Percentiles rank a stretch among this genome's conserved stretches.
phyloP scores from a whole-genome alignment of 2,329 filamentous ascomycete genomes.

The Trichoderma breve region DNA sequence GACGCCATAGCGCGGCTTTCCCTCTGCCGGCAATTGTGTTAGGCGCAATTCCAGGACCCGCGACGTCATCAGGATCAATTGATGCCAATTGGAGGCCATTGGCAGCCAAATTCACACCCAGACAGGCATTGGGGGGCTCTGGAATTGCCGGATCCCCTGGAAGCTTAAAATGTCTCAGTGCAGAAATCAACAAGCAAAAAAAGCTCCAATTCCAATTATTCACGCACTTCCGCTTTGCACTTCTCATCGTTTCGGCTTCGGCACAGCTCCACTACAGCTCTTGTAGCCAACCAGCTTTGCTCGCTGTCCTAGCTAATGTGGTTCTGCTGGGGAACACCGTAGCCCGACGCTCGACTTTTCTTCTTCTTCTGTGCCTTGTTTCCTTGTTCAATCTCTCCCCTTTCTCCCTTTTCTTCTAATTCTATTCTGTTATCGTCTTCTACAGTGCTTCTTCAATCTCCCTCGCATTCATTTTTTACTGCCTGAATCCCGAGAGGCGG shows the following conservation, averaged over 20 bases:
- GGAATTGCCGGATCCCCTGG: constrained; percentile 5
- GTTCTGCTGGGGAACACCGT: constrained; percentile 16
- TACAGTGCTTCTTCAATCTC: neutral
- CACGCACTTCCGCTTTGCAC: neutral
- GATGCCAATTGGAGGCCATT: constrained; percentile 3
- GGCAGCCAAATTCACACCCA: neutral
- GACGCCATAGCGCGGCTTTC: neutral
- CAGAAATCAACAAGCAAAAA: neutral
- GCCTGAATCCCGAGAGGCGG: neutral
- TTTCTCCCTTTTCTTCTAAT: neutral
- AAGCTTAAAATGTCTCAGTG: constrained; percentile 15
- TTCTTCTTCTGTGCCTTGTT: neutral
- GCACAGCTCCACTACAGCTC: constrained; percentile 15
- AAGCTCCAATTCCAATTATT: neutral
- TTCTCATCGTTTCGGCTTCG: neutral
- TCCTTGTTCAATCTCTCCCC: neutral
- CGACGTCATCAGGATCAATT: neutral
- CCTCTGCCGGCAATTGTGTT: neutral
- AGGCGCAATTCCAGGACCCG: neutral
- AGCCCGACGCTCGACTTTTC: constrained; percentile 8
- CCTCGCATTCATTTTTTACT: neutral
- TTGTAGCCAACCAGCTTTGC: constrained; percentile 10
- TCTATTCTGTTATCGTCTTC: neutral
- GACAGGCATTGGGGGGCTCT: neutral
- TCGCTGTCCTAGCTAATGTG: constrained; percentile 2